Percentiles rank a stretch among this genome's conserved stretches.
Evolutionary conservation across 2,329 filamentous ascomycete species (phyloP).

Genomic region (Helotiales sp.): DNA sequence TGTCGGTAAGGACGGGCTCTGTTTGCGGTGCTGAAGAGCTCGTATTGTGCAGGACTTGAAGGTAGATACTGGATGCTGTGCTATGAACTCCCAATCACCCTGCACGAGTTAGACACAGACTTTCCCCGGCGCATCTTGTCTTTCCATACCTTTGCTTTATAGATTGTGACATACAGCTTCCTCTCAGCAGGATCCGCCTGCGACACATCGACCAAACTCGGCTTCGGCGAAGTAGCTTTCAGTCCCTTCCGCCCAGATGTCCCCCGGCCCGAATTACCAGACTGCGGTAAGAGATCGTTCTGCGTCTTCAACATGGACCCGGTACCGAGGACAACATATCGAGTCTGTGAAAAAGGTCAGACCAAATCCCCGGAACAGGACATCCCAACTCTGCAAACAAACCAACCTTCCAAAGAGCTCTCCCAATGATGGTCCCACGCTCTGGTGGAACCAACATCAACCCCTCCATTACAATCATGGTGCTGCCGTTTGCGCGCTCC

Average conservation of each 20-base stretch:
- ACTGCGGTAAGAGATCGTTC: slow-evolving; percentile 50
- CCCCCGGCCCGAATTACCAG: slow-evolving; percentile 18
- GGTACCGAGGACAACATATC: slow-evolving; percentile 63
- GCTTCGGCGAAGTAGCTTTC: slow-evolving; percentile 35
- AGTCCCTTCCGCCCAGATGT: slow-evolving; percentile 32
- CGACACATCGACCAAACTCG: slow-evolving; percentile 38
- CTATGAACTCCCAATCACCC: slow-evolving; percentile 44
- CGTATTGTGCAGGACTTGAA: slow-evolving; percentile 51
- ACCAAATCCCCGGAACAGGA: background rate
- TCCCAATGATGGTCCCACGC: slow-evolving; percentile 56
- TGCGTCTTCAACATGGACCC: slow-evolving; percentile 49
- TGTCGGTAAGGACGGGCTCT: slow-evolving; percentile 63
- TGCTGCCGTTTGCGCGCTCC: slow-evolving; percentile 41
- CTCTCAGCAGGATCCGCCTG: slow-evolving; percentile 24
- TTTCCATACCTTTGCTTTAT: slow-evolving; percentile 44
- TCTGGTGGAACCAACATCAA: slow-evolving; percentile 56
- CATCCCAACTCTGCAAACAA: background rate
- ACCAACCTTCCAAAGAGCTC: slow-evolving; percentile 59
- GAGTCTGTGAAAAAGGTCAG: slow-evolving; percentile 49
- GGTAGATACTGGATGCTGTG: slow-evolving; percentile 40
- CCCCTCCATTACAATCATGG: slow-evolving; percentile 55
- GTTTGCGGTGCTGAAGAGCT: slow-evolving; percentile 64
- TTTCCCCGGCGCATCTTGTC: background rate
- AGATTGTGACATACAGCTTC: slow-evolving; percentile 42
- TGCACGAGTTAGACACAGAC: slow-evolving; percentile 24